phyloP scores from a whole-genome alignment of 441 rosid genomes.

The Monsonia emarginata region DNA sequence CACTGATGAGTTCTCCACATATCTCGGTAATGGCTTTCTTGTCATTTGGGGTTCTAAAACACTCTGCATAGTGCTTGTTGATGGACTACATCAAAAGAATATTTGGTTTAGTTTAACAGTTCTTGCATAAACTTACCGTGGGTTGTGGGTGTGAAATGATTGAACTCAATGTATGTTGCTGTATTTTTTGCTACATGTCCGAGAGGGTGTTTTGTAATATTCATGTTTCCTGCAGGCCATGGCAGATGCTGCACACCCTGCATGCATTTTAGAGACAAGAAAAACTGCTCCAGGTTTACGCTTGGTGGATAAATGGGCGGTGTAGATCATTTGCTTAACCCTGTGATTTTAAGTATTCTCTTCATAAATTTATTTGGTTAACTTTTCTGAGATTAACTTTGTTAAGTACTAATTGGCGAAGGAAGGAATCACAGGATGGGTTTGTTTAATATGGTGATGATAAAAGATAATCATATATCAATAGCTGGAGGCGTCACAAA shows the following conservation, averaged over 20 bases:
- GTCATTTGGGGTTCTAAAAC: too few species aligned
- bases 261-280: constrained; percentile 75
- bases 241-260: constrained; percentile 89
- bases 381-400: constrained; percentile 18
- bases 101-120: background rate
- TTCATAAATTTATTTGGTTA: constrained; percentile 18
- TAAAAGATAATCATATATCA: constrained; percentile 93
- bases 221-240: constrained; percentile 49
- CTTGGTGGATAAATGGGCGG: constrained; percentile 95
- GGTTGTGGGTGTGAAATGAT: background rate
- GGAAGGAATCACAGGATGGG: constrained; percentile 92
- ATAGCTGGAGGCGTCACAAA: constrained; percentile 70
- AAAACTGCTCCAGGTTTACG: constrained; percentile 91
- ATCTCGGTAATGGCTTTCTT: too few species aligned
- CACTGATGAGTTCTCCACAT: too few species aligned
- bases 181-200: too few species aligned
- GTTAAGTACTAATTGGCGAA: constrained; percentile 81
- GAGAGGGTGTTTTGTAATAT: background rate
- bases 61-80: too few species aligned
- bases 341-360: constrained; percentile 8
- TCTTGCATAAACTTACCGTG: background rate
- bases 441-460: constrained; percentile 89
- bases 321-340: constrained; percentile 26
- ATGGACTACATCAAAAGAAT: background rate
- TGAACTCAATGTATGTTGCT: too few species aligned